Evolutionary conservation across 2,329 filamentous ascomycete species (phyloP).

Genomic region (Nemania abortiva): DNA sequence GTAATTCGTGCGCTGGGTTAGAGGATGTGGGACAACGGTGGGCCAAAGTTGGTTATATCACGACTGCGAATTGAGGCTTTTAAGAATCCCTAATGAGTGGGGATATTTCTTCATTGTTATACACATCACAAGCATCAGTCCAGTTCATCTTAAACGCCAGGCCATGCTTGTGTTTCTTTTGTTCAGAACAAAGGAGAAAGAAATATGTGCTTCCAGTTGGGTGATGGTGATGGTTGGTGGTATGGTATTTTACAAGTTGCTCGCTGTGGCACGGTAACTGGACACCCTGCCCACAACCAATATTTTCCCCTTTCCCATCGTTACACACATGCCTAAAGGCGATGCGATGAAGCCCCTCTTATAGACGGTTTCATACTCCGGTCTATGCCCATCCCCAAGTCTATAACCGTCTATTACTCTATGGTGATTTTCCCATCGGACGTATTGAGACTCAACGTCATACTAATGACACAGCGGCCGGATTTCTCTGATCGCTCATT

Average conservation of each 20-base stretch:
- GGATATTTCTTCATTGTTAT: conserved; percentile 19
- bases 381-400: conserved; percentile 43
- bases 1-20: conserved; percentile 11
- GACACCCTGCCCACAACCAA: conserved; percentile 21
- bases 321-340: conserved; percentile 51
- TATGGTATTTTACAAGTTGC: conserved; percentile 41
- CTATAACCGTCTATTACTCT: conserved; percentile 54
- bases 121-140: conserved; percentile 19
- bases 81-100: conserved; percentile 22
- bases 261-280: conserved; percentile 14
- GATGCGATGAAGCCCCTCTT: conserved; percentile 48
- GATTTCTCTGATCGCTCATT: conserved; percentile 43
- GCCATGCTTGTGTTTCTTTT: conserved; percentile 24
- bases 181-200: conserved; percentile 33
- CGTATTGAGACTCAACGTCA: conserved; percentile 44
- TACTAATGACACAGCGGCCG: conserved; percentile 41
- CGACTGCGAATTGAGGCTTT: conserved; percentile 4
- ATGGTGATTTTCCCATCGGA: conserved; percentile 52
- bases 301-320: conserved; percentile 50
- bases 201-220: conserved; percentile 32
- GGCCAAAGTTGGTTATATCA: neutral
- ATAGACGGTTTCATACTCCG: conserved; percentile 43
- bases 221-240: conserved; percentile 32
- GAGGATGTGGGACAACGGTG: neutral
- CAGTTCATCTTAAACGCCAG: conserved; percentile 27